phyloP scores from a whole-genome alignment of 805 yeast genomes.

The Scheffersomyces coipomensis region DNA sequence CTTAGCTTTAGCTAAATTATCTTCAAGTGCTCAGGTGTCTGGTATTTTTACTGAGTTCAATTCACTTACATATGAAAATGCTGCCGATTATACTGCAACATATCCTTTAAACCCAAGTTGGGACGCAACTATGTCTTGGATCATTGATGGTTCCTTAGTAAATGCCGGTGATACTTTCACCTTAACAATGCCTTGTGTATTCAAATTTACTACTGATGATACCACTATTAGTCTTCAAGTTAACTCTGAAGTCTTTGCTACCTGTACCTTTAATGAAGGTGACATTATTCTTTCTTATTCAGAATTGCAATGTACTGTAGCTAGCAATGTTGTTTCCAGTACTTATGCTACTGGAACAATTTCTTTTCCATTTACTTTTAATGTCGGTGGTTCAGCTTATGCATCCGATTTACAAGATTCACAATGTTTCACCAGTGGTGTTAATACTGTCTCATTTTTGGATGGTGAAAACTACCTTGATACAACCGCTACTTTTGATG shows the following conservation, averaged over 20 bases:
- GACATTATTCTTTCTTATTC: slow-evolving; percentile 14
- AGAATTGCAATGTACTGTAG: slow-evolving; percentile 16
- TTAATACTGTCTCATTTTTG: slow-evolving; percentile 12
- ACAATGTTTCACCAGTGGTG: slow-evolving; percentile 8
- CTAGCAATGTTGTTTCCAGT: slow-evolving; percentile 5
- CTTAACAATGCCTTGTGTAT: slow-evolving; percentile 17
- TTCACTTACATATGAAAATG: slow-evolving; percentile 8
- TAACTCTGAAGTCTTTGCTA: slow-evolving; percentile 16
- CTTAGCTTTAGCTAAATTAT: too few species aligned
- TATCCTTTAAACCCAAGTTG: slow-evolving; percentile 8
- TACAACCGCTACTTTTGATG: slow-evolving; percentile 3
- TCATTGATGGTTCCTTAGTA: slow-evolving; percentile 6
- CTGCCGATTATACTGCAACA: slow-evolving; percentile 2
- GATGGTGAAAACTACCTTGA: too few species aligned
- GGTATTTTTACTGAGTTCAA: slow-evolving; percentile 16
- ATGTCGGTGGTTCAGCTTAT: slow-evolving; percentile 11
- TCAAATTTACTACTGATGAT: slow-evolving; percentile 9
- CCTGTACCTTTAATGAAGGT: slow-evolving; percentile 18
- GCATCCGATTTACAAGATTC: slow-evolving; percentile 12
- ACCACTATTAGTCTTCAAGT: slow-evolving; percentile 6
- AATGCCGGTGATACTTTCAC: slow-evolving; percentile 16
- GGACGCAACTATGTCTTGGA: slow-evolving; percentile 12
- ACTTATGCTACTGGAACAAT: slow-evolving; percentile 11
- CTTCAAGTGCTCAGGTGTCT: too few species aligned
- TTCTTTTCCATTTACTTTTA: slow-evolving; percentile 14